A percentile compares a stretch with the other conserved stretches of the same genome.
Evolutionary conservation across 208 protist genomes (phyloP).

Genomic region (Wallacemonas sp.): DNA sequence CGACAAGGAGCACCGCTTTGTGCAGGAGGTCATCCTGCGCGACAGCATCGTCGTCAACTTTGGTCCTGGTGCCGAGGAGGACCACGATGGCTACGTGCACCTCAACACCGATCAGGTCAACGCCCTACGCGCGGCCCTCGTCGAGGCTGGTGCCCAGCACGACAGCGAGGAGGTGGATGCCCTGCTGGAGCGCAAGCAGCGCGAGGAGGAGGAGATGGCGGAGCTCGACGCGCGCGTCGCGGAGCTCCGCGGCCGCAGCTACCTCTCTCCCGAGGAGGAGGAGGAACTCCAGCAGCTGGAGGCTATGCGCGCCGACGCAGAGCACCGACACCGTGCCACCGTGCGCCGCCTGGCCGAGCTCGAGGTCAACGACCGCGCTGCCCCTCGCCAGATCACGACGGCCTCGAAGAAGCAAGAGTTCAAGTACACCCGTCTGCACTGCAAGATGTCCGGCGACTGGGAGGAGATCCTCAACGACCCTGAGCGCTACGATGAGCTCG

Average conservation of each 20-base stretch:
- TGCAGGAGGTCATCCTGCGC: slow-evolving; percentile 67
- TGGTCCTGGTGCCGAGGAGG: slow-evolving; percentile 39
- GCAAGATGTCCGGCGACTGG: slow-evolving; percentile 73
- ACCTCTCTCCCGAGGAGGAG: slow-evolving; percentile 66
- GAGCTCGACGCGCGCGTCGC: slow-evolving; percentile 56
- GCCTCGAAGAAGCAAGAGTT: slow-evolving; percentile 35
- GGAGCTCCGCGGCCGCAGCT: slow-evolving; percentile 43
- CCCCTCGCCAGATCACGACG: slow-evolving; percentile 50
- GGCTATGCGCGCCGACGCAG: slow-evolving; percentile 42
- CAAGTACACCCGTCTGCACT: slow-evolving; percentile 62
- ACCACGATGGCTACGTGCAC: slow-evolving; percentile 56
- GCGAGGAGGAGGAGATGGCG: slow-evolving; percentile 61
- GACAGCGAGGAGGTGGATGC: slow-evolving; percentile 71
- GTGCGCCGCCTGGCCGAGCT: slow-evolving; percentile 59
- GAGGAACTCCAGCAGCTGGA: slow-evolving; percentile 77
- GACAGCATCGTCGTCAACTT: slow-evolving; percentile 67
- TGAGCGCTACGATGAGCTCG: slow-evolving; percentile 40
- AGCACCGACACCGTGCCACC: slow-evolving; percentile 58
- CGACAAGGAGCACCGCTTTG: slow-evolving; percentile 46
- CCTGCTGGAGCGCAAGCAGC: slow-evolving; percentile 43
- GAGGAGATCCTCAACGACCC: slow-evolving; percentile 44
- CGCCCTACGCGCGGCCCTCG: slow-evolving; percentile 37
- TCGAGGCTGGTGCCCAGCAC: slow-evolving; percentile 43
- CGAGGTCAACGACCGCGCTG: slow-evolving; percentile 59
- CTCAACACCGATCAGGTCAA: slow-evolving; percentile 44